phyloP scores from a whole-genome alignment of 1,284 basidiomycete species.

The Neolentinus lepideus region DNA sequence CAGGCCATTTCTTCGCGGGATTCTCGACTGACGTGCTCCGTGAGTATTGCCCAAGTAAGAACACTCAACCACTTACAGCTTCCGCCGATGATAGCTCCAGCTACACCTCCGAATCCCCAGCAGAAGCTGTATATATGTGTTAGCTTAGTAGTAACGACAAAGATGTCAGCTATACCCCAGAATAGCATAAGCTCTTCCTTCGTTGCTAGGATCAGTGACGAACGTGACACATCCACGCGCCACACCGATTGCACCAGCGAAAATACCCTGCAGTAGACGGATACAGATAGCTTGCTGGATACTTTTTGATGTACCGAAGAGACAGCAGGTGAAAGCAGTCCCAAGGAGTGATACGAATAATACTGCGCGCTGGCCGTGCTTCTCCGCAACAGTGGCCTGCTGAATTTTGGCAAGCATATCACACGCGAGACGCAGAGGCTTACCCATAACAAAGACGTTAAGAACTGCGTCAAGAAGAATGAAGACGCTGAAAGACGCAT shows the following conservation, averaged over 20 bases:
- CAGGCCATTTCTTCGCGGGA: constrained; percentile 82
- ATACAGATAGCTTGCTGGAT: constrained; percentile 82
- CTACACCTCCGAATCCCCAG: constrained; percentile 94
- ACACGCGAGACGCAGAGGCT: constrained; percentile 10
- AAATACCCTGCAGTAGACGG: constrained; percentile 90
- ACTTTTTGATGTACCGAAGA: constrained; percentile 83
- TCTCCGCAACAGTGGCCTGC: constrained; percentile 89
- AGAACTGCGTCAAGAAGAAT: constrained; percentile 83
- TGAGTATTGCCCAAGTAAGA: constrained; percentile 1
- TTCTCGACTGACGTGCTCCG: constrained; percentile 55
- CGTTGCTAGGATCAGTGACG: constrained; percentile 87
- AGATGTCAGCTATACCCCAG: constrained; percentile 53
- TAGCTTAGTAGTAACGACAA: neutral
- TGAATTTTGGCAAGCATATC: constrained; percentile 10
- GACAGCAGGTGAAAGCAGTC: constrained; percentile 68
- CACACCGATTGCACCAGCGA: constrained; percentile 92
- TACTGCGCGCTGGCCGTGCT: constrained; percentile 83
- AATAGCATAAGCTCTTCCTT: constrained; percentile 90
- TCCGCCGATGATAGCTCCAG: constrained; percentile 83
- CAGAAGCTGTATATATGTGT: constrained; percentile 46
- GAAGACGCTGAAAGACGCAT: constrained; percentile 46
- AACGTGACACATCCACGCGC: constrained; percentile 85
- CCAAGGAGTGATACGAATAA: constrained; percentile 83
- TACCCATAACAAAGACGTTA: constrained; percentile 89
- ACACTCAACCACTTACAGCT: constrained; percentile 47